Evolutionary conservation across 2,329 filamentous ascomycete genomes (phyloP).

Genomic region (Pyrenochaeta sp.): DNA sequence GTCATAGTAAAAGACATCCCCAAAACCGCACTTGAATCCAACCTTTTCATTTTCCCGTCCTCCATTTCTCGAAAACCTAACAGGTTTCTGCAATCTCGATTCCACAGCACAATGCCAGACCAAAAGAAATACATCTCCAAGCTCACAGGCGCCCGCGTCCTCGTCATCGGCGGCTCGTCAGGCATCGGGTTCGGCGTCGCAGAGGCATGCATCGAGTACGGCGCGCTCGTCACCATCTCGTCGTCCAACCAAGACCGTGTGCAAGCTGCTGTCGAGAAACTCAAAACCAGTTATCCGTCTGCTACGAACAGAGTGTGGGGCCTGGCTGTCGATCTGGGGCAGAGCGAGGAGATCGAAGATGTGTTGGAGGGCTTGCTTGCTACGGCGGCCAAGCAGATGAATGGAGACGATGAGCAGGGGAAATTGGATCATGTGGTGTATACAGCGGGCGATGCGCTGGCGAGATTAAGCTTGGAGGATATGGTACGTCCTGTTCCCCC

Average conservation of each 20-base stretch:
- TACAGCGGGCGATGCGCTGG: constrained; percentile 62
- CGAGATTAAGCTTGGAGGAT: constrained; percentile 50
- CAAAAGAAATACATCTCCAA: constrained; percentile 58
- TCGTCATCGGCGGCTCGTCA: constrained; percentile 69
- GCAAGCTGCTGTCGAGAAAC: constrained; percentile 53
- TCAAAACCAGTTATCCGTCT: constrained; percentile 56
- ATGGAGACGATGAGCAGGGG: no score
- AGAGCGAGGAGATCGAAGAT: constrained; percentile 54
- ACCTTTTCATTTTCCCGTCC: no score
- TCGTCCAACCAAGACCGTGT: constrained; percentile 63
- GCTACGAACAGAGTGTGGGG: constrained; percentile 51
- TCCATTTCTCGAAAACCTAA: no score
- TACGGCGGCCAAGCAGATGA: constrained; percentile 37
- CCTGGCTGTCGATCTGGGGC: constrained; percentile 58
- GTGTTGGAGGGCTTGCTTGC: constrained; percentile 58
- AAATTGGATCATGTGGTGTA: constrained; percentile 64
- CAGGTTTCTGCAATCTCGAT: no score
- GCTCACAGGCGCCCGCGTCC: constrained; percentile 56
- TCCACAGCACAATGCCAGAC: constrained; percentile 46
- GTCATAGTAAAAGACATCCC: no score
- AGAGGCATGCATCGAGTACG: constrained; percentile 63
- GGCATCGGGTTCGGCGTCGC: constrained; percentile 70
- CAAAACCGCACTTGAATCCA: no score
- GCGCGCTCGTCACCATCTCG: constrained; percentile 66
- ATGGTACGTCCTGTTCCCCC: constrained; percentile 24